Base-by-base conservation (phyloP, 2,329 filamentous ascomycete species). In the Pseudogymnoascus sp. region DNA sequence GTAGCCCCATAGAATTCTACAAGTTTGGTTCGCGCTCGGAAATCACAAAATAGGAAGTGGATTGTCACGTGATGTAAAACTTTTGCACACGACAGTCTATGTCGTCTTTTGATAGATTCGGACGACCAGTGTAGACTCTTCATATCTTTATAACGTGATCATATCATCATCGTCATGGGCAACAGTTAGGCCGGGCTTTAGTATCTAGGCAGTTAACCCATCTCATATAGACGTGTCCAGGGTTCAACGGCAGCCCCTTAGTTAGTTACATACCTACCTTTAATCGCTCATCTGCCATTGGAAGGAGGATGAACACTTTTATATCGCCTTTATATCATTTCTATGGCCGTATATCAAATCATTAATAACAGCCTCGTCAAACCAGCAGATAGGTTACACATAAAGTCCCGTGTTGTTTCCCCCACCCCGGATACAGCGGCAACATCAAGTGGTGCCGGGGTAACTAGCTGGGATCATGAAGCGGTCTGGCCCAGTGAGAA, bases 401-500 rank as follows among this genome's bases (percentile, higher is more conserved):
- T 51, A 51, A 7, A 26, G 10, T 16, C 47, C 47, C n/a, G n/a
- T n/a, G 23, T 18, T 54, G 29, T 10, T 10, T 5, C 12, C 47
- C 47, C 47, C 14, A 18, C 47, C n/a, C 26, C 47, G 47, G 47
- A 54, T 54, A 54, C 47, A 54, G n/a, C 47, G 47, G 47, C 47
- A 54, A 54, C n/a, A 16, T 54, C 47, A 26, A 18, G 26, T 11
- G 12, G 4, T 31, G 18, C 3, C 47, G 47, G 47, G 26, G 26
- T 54, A 54, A 54, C 47, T 54, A 18, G 47, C 47, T 54, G 26
- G 47, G 47, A 54, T 54, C 26, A 54, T 14, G 47, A 54, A 16
- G 16, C n/a, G 23, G 26, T 31, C 47, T 54, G 47, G 26, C 26
- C 47, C 47, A 54, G 47, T 54, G 23, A 54, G 47, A 54, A 54